Percentiles rank a stretch among this genome's conserved stretches.
phyloP scores from a whole-genome alignment of 805 yeast species.

The Wickerhamomyces chambardii region DNA sequence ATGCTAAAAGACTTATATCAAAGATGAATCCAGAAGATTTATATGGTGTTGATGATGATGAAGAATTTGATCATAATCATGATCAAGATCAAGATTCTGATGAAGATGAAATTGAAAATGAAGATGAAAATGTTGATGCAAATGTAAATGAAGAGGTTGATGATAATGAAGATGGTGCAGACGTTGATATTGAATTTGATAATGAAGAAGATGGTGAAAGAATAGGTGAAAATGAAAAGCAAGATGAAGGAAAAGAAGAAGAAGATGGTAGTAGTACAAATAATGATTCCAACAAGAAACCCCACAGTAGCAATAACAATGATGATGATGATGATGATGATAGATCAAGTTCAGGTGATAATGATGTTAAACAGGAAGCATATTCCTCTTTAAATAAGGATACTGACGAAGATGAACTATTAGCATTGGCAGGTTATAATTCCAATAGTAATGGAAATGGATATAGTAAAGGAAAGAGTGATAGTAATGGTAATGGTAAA shows the following conservation, averaged over 20 bases:
- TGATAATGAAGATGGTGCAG: neutral
- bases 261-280: neutral
- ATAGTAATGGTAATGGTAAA: no score
- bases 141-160: neutral
- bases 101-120: neutral
- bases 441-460: neutral
- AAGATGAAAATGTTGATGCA: neutral
- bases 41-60: no score
- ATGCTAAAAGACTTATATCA: constrained; percentile 2
- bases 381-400: no score
- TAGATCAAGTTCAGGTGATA: neutral
- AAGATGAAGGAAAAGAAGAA: neutral
- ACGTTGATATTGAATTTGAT: neutral
- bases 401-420: constrained; percentile 12
- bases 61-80: no score
- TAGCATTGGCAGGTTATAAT: constrained; percentile 11
- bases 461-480: no score
- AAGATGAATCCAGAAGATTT: no score
- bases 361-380: neutral
- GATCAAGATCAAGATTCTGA: no score
- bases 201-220: constrained; percentile 2
- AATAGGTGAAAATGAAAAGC: neutral
- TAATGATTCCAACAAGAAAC: neutral
- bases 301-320: no score
- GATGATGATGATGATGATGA: neutral